Evolutionary conservation across 2,329 filamentous ascomycete genomes (phyloP).

Genomic region (Akanthomyces uredinophilus): DNA sequence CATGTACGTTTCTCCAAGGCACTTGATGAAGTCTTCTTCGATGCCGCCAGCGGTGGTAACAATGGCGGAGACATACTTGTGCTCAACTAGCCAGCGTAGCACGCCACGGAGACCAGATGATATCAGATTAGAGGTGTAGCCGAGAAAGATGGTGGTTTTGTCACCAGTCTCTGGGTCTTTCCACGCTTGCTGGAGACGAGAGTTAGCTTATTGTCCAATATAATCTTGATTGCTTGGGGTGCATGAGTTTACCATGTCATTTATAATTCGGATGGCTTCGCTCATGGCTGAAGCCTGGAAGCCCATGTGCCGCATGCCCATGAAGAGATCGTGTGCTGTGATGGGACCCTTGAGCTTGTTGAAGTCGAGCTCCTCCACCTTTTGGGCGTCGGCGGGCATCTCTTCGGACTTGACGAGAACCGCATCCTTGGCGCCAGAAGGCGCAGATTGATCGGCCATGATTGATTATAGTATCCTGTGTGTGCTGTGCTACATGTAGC

Average conservation of each 20-base stretch:
- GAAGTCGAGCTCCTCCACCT: conserved; percentile 90
- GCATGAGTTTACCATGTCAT: conserved; percentile 69
- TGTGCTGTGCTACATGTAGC: background rate
- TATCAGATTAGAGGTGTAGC: conserved; percentile 96
- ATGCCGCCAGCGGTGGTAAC: conserved; percentile 94
- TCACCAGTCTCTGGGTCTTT: conserved; percentile 72
- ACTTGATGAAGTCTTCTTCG: conserved; percentile 98
- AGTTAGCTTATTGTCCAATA: background rate
- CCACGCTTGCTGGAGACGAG: conserved; percentile 59
- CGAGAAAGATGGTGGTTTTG: conserved; percentile 89
- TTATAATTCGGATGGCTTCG: conserved; percentile 86
- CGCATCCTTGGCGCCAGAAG: conserved; percentile 68
- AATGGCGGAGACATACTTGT: conserved; percentile 86
- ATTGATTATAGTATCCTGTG: background rate
- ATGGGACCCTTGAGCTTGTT: conserved; percentile 72
- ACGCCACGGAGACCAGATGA: conserved; percentile 91
- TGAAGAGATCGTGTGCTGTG: conserved; percentile 78
- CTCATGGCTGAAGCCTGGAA: conserved; percentile 66
- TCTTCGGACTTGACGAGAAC: conserved; percentile 81
- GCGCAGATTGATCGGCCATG: conserved; percentile 29
- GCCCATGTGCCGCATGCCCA: conserved; percentile 82
- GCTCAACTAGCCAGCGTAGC: conserved; percentile 85
- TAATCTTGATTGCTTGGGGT: background rate
- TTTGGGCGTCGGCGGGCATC: conserved; percentile 69
- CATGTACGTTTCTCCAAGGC: conserved; percentile 88